Evolutionary conservation across 148 eudicot species (phyloP).

Genomic region (Vaccinium corymbosum): DNA sequence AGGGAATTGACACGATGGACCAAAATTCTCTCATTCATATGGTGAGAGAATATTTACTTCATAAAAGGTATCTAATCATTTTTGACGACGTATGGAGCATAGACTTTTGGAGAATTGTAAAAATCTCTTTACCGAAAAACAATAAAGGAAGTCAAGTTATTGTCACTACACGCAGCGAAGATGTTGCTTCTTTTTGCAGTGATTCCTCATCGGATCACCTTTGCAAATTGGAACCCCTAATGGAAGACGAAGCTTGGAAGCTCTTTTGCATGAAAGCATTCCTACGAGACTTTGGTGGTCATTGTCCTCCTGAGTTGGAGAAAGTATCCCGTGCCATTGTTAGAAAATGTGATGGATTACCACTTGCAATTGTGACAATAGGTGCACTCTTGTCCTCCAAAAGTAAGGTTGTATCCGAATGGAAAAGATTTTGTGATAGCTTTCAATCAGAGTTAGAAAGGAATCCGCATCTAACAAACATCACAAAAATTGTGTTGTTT

Average conservation of each 20-base stretch:
- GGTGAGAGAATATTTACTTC: neutral
- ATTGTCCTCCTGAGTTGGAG: neutral
- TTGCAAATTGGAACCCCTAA: neutral
- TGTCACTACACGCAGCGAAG: neutral
- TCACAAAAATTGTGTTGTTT: neutral
- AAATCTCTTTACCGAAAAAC: neutral
- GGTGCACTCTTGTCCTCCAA: neutral
- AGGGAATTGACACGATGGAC: neutral
- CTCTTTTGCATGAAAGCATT: neutral
- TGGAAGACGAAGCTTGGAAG: neutral
- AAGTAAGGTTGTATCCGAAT: neutral
- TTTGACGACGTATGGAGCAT: neutral
- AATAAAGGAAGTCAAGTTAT: neutral
- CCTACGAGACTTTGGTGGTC: neutral
- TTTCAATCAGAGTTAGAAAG: neutral
- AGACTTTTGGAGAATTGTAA: neutral
- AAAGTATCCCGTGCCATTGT: neutral
- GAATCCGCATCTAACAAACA: neutral
- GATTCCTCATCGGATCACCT: neutral
- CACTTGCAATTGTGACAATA: constrained; percentile 7
- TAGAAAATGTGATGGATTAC: constrained; percentile 3
- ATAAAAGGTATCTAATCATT: neutral
- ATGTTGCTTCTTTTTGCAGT: neutral
- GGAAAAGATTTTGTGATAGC: neutral
- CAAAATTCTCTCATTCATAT: neutral